Percentiles rank a stretch among this genome's conserved stretches.
Conservation (phyloP, 305 asterid genomes). For the Fraxinus velutina region DNA sequence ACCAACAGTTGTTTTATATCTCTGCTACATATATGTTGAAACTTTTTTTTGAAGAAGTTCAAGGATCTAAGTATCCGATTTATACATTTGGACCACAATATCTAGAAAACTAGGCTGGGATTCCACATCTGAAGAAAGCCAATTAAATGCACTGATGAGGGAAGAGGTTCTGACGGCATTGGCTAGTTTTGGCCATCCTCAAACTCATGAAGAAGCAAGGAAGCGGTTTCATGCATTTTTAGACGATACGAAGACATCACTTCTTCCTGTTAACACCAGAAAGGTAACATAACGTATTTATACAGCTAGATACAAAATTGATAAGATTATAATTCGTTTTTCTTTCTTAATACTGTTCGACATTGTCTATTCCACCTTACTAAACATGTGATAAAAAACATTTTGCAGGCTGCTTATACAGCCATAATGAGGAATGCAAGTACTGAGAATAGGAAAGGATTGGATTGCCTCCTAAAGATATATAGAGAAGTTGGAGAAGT, state of each 20-base stretch:
- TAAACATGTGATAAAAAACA: background rate
- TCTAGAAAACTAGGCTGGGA: slow-evolving; percentile 39
- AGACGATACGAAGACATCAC: slow-evolving; percentile 23
- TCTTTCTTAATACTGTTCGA: background rate
- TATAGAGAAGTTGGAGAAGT: slow-evolving; percentile 32
- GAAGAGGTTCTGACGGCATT: slow-evolving; percentile 35
- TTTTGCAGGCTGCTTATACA: slow-evolving; percentile 38
- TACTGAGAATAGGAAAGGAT: slow-evolving; percentile 23
- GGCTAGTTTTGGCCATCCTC: slow-evolving; percentile 29
- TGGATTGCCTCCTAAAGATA: slow-evolving; percentile 26
- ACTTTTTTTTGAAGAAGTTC: background rate
- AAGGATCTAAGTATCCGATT: background rate
- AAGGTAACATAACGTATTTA: slow-evolving; percentile 20
- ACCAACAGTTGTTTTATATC: background rate
- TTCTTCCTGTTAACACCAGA: slow-evolving; percentile 40
- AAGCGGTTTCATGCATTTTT: slow-evolving; percentile 32
- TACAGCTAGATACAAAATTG: background rate
- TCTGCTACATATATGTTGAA: background rate
- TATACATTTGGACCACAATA: background rate
- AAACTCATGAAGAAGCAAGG: slow-evolving; percentile 35
- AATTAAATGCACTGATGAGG: slow-evolving; percentile 25
- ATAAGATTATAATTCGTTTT: background rate
- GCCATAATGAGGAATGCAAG: slow-evolving; percentile 36
- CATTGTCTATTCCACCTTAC: background rate
- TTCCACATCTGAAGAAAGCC: slow-evolving; percentile 34